phyloP scores from a whole-genome alignment of 352 stramenopile genomes.

The Pythium volutum region DNA sequence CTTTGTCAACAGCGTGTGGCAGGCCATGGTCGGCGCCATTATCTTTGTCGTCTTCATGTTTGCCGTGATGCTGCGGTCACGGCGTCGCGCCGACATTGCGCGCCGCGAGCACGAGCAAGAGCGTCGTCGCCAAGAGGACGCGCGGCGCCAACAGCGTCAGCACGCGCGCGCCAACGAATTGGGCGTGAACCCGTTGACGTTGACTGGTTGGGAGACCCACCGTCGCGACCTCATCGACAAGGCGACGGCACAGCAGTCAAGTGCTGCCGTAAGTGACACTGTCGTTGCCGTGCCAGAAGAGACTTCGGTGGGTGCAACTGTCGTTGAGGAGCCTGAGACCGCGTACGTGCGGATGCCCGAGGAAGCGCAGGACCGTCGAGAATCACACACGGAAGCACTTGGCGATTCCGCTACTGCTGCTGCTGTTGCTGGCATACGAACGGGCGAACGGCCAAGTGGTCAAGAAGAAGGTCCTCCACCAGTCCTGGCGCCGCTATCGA shows the following conservation, averaged over 20 bases:
- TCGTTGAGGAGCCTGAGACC: neutral
- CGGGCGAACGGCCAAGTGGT: neutral
- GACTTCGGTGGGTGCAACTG: neutral
- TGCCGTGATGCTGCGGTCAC: neutral
- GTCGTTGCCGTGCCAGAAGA: neutral
- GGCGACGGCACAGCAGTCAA: neutral
- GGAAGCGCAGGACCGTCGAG: too few species aligned
- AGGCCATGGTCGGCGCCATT: conserved; percentile 15
- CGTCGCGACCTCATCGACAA: conserved; percentile 14
- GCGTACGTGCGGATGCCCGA: neutral
- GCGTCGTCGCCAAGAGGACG: neutral
- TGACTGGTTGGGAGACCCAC: conserved; percentile 13
- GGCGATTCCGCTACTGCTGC: neutral
- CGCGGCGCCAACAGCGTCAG: neutral
- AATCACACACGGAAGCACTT: neutral
- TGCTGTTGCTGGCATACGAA: neutral
- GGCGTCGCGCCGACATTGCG: neutral
- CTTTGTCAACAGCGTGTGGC: conserved; percentile 15
- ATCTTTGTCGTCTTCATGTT: conserved; percentile 13
- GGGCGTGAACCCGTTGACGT: conserved; percentile 2
- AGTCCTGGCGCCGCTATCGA: neutral
- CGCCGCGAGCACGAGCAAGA: conserved; percentile 1
- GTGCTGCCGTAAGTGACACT: neutral
- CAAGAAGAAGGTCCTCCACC: neutral
- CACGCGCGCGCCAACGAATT: neutral